Evolutionary conservation across 164 flowering plant genomes (phyloP), one percentile per base, ranked within the genome.

Genomic region (Amborella trichopoda): DNA sequence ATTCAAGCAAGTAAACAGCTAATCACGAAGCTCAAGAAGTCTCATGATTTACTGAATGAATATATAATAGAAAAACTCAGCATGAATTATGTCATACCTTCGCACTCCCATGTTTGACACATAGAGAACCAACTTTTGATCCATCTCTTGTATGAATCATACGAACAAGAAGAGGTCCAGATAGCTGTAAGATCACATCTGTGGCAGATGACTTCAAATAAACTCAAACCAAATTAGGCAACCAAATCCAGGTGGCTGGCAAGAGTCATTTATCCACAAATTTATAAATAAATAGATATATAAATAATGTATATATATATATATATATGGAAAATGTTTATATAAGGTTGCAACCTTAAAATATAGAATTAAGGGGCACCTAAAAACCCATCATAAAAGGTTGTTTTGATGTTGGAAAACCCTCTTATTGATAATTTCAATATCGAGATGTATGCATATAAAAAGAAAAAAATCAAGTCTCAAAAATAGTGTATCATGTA

Each of bases 81-180:
- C n/a, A n/a, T 48, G 8, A 17, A 37, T 30, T 9, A 6, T n/a
- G 9, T 8, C 66, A 53, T 21, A 91, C 96, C 95, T 87, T 87
- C 13, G 99, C 82, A 68, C 71, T 76, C 49, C 99, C 95, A 74
- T 84, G 81, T 58, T 81, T 84, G 54, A 84, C 44, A 52, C 99
- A 91, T 23, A 87, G 77, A 25, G 77, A 68, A n/a, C 78, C 96
- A 62, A 87, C 48, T 55, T 68, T 76, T 23, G 84, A 68, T 25
- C 99, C 96, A 62, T 84, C 94, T 59, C 61, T 80, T 3, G 90
- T 84, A 53, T 80, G 84, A 42, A 91, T 76, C 83, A 91, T 77
- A 39, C 95, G 76, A 48, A 84, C 83, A 59, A 91, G 81, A 17
- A 70, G 82, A 16, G 89, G 62, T 18, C 94, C 75, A 1, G 91